phyloP scores from a whole-genome alignment of 169 alveolate genomes.

The Eimeria brunetti region DNA sequence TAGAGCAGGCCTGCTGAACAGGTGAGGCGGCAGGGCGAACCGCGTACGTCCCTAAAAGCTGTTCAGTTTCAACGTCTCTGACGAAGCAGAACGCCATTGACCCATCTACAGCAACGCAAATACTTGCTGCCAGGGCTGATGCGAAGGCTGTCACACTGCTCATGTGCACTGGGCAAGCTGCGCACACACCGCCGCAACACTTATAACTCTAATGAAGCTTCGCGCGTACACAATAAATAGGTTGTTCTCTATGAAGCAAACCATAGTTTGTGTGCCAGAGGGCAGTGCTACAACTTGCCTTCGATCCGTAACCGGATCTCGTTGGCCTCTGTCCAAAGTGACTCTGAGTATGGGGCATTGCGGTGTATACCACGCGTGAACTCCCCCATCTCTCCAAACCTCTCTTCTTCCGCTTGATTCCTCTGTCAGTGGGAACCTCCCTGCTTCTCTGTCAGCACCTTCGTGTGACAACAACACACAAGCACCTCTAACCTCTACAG shows the following conservation, averaged over 20 bases:
- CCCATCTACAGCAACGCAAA: slow-evolving; percentile 41
- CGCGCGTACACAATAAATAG: background rate
- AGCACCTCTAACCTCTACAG: background rate
- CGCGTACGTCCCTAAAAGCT: slow-evolving; percentile 55
- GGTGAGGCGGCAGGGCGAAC: background rate
- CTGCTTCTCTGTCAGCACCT: background rate
- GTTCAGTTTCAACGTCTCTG: slow-evolving; percentile 67
- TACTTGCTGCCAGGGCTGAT: slow-evolving; percentile 51
- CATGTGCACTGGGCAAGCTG: slow-evolving; percentile 74
- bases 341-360: background rate
- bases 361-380: background rate
- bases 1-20: background rate
- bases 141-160: slow-evolving; percentile 53
- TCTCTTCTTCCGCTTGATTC: background rate
- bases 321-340: slow-evolving; percentile 37
- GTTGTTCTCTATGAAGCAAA: no score
- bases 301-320: slow-evolving; percentile 61
- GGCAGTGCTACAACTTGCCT: slow-evolving; percentile 25
- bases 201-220: background rate
- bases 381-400: background rate
- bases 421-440: background rate
- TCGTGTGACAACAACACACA: background rate
- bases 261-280: background rate
- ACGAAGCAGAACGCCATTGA: slow-evolving; percentile 58
- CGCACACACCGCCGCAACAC: slow-evolving; percentile 30